Evolutionary conservation across 2,329 filamentous ascomycete species (phyloP).

Genomic region (Aspergillus japonicus): DNA sequence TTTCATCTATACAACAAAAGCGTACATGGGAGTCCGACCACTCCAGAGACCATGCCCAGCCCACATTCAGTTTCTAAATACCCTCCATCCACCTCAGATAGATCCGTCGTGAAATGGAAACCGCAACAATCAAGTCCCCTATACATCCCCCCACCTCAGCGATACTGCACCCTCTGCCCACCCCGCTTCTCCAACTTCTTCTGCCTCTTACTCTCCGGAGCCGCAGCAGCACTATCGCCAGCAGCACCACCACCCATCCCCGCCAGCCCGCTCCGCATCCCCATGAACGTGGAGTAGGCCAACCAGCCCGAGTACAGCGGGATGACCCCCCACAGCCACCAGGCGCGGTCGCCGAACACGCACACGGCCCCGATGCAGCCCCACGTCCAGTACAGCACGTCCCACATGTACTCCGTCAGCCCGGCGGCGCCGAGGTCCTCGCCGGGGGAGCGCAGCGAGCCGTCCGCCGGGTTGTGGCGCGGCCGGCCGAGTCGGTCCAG

Average conservation of each 20-base stretch:
- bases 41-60: too few species aligned
- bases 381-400: slow-evolving; percentile 94
- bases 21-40: too few species aligned
- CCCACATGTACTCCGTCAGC: slow-evolving; percentile 97
- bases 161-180: slow-evolving; percentile 45
- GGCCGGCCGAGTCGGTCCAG: slow-evolving; percentile 84
- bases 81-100: too few species aligned
- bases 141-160: slow-evolving; percentile 25
- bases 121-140: background rate
- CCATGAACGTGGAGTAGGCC: slow-evolving; percentile 47
- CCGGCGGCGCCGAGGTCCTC: slow-evolving; percentile 86
- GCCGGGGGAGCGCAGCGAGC: slow-evolving; percentile 70
- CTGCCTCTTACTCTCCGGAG: slow-evolving; percentile 51
- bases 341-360: slow-evolving; percentile 76
- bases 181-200: slow-evolving; percentile 55
- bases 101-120: background rate
- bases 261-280: slow-evolving; percentile 46
- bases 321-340: slow-evolving; percentile 60
- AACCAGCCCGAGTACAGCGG: slow-evolving; percentile 50
- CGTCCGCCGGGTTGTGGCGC: slow-evolving; percentile 62
- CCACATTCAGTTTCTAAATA: too few species aligned
- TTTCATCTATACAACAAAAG: too few species aligned
- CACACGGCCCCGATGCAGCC: slow-evolving; percentile 69
- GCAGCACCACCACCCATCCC: slow-evolving; percentile 41
- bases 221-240: slow-evolving; percentile 20